Percentiles rank a stretch among this genome's conserved stretches.
These are phyloP conservation scores for Fusarium duplospermum DNA, from an alignment of 2,329 filamentous ascomycete genomes.

Conservation along the genomic window DNA sequence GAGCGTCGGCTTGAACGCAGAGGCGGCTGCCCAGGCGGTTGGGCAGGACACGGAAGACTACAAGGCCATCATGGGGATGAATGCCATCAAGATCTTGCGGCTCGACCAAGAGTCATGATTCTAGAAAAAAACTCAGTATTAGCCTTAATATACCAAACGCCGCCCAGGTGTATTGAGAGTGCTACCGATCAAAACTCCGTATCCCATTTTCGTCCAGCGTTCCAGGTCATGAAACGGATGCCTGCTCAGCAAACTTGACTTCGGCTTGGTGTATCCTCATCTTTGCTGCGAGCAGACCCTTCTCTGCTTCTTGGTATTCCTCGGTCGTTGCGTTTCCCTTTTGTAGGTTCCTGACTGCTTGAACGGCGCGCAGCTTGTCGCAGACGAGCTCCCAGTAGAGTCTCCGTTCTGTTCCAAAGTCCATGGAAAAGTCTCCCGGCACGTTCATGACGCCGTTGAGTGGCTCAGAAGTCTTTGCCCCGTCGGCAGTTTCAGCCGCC, in stretches of 20 bases:
- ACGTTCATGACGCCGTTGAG: constrained; percentile 51
- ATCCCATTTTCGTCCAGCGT: constrained; percentile 2
- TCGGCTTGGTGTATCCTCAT: constrained; percentile 53
- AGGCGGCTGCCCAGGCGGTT: constrained; percentile 66
- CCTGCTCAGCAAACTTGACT: constrained; percentile 49
- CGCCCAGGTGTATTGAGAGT: constrained; percentile 29
- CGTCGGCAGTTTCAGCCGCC: constrained; percentile 44
- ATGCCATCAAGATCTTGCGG: constrained; percentile 65
- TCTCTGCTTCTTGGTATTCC: constrained; percentile 46
- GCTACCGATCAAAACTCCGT: constrained; percentile 33
- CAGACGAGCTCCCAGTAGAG: constrained; percentile 56
- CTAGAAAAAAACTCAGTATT: constrained; percentile 33
- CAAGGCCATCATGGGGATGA: constrained; percentile 68
- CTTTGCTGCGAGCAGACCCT: constrained; percentile 46
- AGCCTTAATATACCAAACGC: constrained; percentile 29
- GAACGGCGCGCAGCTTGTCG: constrained; percentile 55
- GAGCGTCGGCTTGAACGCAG: constrained; percentile 68
- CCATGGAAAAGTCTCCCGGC: constrained; percentile 50
- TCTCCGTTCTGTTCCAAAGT: constrained; percentile 46
- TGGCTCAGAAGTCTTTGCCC: constrained; percentile 41
- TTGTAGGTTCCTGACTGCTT: constrained; percentile 49
- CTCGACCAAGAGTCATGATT: constrained; percentile 42
- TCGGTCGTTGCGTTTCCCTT: constrained; percentile 41
- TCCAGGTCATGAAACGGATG: constrained; percentile 24
- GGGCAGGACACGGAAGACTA: constrained; percentile 58